Evolutionary conservation across 2,329 filamentous ascomycete species (phyloP).

Genomic region (Alternaria sp.): DNA sequence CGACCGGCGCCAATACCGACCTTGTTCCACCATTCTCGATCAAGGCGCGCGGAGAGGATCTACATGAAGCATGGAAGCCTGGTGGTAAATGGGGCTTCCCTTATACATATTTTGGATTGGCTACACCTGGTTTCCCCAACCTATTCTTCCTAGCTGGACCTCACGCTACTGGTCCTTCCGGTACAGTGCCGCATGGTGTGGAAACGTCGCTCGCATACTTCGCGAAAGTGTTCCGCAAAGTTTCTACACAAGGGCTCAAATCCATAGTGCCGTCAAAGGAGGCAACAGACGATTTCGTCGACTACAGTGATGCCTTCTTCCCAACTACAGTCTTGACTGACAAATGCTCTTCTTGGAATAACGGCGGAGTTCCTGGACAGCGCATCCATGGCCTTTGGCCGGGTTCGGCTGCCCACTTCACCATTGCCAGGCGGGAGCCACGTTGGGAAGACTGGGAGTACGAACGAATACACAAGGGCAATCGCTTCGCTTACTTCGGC

Average conservation of each 20-base stretch:
- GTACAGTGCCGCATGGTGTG: slow-evolving; percentile 71
- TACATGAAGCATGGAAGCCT: slow-evolving; percentile 65
- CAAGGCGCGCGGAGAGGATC: slow-evolving; percentile 62
- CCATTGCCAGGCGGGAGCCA: slow-evolving; percentile 64
- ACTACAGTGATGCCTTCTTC: slow-evolving; percentile 63
- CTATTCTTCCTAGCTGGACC: slow-evolving; percentile 69
- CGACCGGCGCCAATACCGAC: slow-evolving; percentile 69
- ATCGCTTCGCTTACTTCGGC: slow-evolving; percentile 70
- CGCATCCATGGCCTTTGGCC: slow-evolving; percentile 75
- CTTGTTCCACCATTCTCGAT: slow-evolving; percentile 67
- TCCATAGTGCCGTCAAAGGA: slow-evolving; percentile 64
- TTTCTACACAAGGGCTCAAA: slow-evolving; percentile 70
- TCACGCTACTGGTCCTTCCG: slow-evolving; percentile 57
- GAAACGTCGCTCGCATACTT: slow-evolving; percentile 73
- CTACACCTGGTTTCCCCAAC: slow-evolving; percentile 72
- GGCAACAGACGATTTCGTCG: slow-evolving; percentile 70
- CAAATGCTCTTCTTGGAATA: slow-evolving; percentile 76
- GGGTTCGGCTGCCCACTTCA: slow-evolving; percentile 70
- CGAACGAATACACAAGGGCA: slow-evolving; percentile 56
- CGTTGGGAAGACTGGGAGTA: slow-evolving; percentile 69
- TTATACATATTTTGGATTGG: slow-evolving; percentile 71
- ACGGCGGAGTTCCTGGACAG: slow-evolving; percentile 66
- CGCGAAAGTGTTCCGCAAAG: slow-evolving; percentile 73
- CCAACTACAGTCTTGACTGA: slow-evolving; percentile 64
- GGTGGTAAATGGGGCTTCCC: slow-evolving; percentile 68